Base-by-base conservation (phyloP, 208 protist genomes). In the Kentomonas sorsogonicus region DNA sequence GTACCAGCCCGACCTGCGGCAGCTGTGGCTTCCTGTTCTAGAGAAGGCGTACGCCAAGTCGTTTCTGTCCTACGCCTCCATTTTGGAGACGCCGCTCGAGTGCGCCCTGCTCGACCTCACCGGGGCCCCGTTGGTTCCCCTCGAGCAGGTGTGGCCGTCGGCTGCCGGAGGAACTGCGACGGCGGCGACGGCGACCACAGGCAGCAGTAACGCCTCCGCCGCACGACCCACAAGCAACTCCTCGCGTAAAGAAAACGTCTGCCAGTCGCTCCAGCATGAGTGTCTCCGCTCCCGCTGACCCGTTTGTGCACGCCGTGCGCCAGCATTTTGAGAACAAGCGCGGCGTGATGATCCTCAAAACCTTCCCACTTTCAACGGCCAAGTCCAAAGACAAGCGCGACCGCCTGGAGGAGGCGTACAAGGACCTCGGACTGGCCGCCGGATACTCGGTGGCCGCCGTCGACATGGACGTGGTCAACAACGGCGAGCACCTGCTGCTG, bases 1-100 rank as follows among this genome's bases (percentile, higher is more conserved):
- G 2, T 68, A 31, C 20, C 11, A 36, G 5, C 36, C 63, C n/a
- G 77, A 88, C 48, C 62, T 72, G 29, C 43, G 62, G 5, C 53
- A 77, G 30, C 48, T 90, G 45, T 94, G 87, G 87, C 43, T 85
- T 18, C 71, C 72, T 0, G 43, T 94, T 18, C 55, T 91, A 3
- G 70, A 93, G 57, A 93, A 93, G 74, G 83, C 80, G 20, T 90
- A 89, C 59, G 84, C 84, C 26, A 94, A 94, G 66, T 20, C 70
- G 5, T 51, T 72, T 23, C 81, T 81, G 15, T 85, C 76, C 25
- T 93, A 90, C 68, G 65, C 76, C 1, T 60, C 71, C 18, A 63
- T 86, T 15, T 52, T 69, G 45, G 58, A 72, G 29, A 63, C 65
- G 0, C 48, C 86, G 7, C 50, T 69, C 18, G 70, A 79, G 39